Base-by-base conservation (phyloP, 108 stramenopile species). In the Asterionellopsis glacialis region DNA sequence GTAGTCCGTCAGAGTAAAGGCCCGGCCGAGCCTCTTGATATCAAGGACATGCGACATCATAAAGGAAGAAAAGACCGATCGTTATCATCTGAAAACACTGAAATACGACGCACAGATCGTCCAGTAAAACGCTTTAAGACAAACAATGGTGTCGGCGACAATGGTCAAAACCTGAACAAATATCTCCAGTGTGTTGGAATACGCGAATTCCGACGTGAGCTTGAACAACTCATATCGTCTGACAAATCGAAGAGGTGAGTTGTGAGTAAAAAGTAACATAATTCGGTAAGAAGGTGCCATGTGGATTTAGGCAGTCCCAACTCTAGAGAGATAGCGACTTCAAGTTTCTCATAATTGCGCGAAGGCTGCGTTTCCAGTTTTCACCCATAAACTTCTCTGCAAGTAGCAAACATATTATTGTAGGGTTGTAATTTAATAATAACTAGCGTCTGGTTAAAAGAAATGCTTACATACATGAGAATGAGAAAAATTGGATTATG, bases 1-100 rank as follows among this genome's bases (percentile, higher is more conserved):
- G 91, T 93, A 0, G 70, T 93, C 15, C 73, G 91, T 22, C 91
- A 93, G 61, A 70, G 45, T 59, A 48, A 45, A n/a, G 59, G 64
- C 18, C n/a, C 22, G 12, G 21, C 39, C 24, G 47, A 43, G n/a
- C 11, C 41, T 11, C 23, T 55, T 11, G 53, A 51, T 23, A 45
- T 79, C 13, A 53, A 69, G 41, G 78, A 84, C 47, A 78, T 85
- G 77, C 45, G 18, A 25, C 43, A 15, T 61, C 45, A 10, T 1
- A 45, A 10, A 19, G 14, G 19, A 64, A 59, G 44, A 69, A 64
- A 19, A 40, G 57, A 1, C 41, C 4, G 38, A 58, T 11, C 22
- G 49, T 48, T 50, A 41, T 22, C 15, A 33, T 41, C 41, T 7
- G 33, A 33, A 33, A 2, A 33, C 5, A 50, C 54, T 23, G 40